Percentiles rank a stretch among this genome's conserved stretches.
These are phyloP conservation scores for Haplosporangium gracile DNA, from an alignment of 192 early-diverging fungal genomes.

Conservation along the genomic window DNA sequence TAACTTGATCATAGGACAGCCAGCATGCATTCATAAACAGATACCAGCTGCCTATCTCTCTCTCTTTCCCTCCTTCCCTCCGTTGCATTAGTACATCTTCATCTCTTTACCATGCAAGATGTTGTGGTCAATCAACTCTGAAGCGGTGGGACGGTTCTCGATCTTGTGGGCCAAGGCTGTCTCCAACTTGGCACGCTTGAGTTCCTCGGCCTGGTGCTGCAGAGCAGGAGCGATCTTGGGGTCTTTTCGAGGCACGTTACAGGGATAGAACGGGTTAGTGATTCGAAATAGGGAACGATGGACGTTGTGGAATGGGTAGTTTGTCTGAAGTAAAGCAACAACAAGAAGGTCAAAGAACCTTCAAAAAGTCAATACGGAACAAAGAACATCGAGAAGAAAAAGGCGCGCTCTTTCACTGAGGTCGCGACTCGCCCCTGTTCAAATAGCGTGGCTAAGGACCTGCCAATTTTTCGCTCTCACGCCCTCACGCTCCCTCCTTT, in stretches of 20 bases:
- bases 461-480: constrained; percentile 23
- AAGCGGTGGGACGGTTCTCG: constrained; percentile 63
- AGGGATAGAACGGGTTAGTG: neutral
- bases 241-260: constrained; percentile 32
- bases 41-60: neutral
- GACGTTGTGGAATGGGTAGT: neutral
- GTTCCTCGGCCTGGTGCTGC: constrained; percentile 61
- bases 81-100: neutral
- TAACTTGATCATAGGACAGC: neutral
- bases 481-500: constrained; percentile 5
- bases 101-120: constrained; percentile 60
- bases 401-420: neutral
- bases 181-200: constrained; percentile 62
- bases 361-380: neutral
- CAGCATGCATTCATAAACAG: neutral
- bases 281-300: neutral
- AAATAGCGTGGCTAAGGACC: neutral
- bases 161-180: constrained; percentile 71
- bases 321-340: neutral
- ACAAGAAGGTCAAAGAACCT: neutral
- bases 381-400: neutral
- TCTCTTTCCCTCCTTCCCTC: neutral
- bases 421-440: neutral
- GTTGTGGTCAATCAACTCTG: constrained; percentile 67
- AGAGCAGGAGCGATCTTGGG: constrained; percentile 65